These are phyloP conservation scores for Salix dunnii DNA, from an alignment of 345 rosid genomes.

Conservation along the genomic window DNA sequence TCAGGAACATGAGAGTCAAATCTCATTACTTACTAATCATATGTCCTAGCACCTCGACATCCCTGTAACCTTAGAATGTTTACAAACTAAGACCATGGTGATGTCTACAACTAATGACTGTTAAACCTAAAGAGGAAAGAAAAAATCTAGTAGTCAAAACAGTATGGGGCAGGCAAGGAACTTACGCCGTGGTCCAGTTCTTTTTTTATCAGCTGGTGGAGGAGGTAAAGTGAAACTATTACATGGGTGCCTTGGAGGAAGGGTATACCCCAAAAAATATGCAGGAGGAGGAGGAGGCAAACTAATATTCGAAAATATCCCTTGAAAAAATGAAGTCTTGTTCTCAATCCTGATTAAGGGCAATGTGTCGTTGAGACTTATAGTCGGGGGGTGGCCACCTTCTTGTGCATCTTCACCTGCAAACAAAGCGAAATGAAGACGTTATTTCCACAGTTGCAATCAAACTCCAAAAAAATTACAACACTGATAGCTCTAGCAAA, in stretches of 20 bases:
- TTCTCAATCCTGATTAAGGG: constrained; percentile 18
- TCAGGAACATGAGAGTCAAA: constrained; percentile 15
- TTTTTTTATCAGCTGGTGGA: constrained; percentile 89
- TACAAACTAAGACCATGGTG: not conserved
- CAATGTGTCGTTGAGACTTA: constrained; percentile 39
- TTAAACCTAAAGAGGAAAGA: not conserved
- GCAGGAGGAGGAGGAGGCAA: constrained; percentile 46
- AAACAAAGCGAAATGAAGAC: constrained; percentile 15
- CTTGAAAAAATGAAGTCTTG: constrained; percentile 21
- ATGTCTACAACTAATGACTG: not conserved
- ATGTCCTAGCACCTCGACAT: not conserved
- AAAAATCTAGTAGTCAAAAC: not conserved
- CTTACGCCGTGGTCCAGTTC: constrained; percentile 98
- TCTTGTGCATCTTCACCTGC: constrained; percentile 73
- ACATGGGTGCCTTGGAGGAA: constrained; percentile 97
- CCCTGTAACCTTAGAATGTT: not conserved
- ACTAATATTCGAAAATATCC: not conserved
- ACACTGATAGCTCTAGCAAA: not conserved
- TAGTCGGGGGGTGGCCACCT: constrained; percentile 36
- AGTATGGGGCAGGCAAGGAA: not conserved
- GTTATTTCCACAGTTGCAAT: not conserved
- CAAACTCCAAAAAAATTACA: not conserved
- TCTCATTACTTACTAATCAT: not conserved
- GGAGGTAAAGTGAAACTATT: constrained; percentile 82
- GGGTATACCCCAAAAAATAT: constrained; percentile 80